Base-by-base conservation (phyloP, 768 basidiomycete species). In the Sutorius australiensis region DNA sequence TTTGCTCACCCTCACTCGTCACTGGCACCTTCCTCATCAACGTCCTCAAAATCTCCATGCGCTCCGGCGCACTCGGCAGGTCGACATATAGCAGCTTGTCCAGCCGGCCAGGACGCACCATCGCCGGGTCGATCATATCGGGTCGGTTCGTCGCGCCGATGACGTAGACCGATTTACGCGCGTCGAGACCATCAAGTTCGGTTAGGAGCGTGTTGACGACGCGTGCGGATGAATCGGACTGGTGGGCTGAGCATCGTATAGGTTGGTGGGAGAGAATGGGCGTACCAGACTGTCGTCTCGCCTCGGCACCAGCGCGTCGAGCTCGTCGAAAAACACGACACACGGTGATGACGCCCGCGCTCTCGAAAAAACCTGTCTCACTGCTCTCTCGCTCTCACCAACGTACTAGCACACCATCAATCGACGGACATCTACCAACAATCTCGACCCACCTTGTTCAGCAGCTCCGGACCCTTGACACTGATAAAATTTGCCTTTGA, bases 61-160 rank as follows among this genome's bases (percentile, higher is more conserved):
- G 84, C 68, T 95, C 95, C 28, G 72, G 64, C 0, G 84, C 57
- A 0, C 77, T 73, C 19, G 94, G 95, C 0, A 95, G 77, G 69
- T 95, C 94, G 61, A 97, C 92, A 62, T 94, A 98, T 39, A 97
- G 78, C 6, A 95, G 79, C 68, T 97, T 97, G 73, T 97, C 95
- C 11, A 98, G 80, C 10, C 95, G 82, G 0, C 95, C 94, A 0
- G 95, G 95, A n/a, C 94, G 88, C 48, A 92, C 91, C 93, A 95
- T 95, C 7, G 95, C 94, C 1, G 94, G 95, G 65, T 98, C 94
- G 54, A 97, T 94, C 86, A 95, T 95, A 73, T 98, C 93, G 1
- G 94, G 94, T 12, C 94, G 78, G 69, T 95, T 98, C 30, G 93
- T 97, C 8, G 95, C 95, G 0, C 89, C 94, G 53, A 97, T 92